These are phyloP conservation scores for Astrephomene gubernaculifera DNA, from an alignment of 139 green algal species.

Conservation along the genomic window DNA sequence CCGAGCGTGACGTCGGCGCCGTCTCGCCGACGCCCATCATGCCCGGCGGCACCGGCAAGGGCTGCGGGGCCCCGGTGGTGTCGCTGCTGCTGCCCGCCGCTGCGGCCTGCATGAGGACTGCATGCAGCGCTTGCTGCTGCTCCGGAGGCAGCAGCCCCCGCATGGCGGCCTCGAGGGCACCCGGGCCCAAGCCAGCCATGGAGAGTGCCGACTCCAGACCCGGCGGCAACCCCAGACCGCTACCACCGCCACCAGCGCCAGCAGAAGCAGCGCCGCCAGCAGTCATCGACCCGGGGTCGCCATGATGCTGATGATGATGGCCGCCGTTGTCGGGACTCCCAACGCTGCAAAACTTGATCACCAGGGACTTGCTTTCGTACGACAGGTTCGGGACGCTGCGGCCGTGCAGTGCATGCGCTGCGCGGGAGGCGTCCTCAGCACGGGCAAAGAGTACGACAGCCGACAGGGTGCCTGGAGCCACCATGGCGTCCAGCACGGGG, in stretches of 20 bases:
- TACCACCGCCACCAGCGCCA: background rate
- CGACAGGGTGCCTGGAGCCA: constrained; percentile 84
- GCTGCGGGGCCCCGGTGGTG: background rate
- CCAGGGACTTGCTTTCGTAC: constrained; percentile 26
- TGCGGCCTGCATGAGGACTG: constrained; percentile 36
- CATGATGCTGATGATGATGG: background rate
- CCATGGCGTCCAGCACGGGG: constrained; percentile 78
- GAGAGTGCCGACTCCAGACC: constrained; percentile 15
- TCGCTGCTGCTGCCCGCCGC: background rate
- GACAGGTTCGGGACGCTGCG: constrained; percentile 42
- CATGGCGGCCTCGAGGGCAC: constrained; percentile 18
- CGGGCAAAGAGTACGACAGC: constrained; percentile 81
- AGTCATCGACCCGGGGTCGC: background rate
- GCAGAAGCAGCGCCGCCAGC: background rate
- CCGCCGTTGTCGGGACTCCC: background rate
- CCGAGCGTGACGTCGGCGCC: too few species aligned
- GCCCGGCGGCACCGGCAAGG: too few species aligned
- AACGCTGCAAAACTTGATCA: constrained; percentile 4
- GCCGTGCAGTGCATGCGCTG: constrained; percentile 59
- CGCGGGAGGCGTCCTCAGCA: constrained; percentile 64
- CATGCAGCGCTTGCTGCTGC: constrained; percentile 63
- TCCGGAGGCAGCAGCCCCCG: constrained; percentile 55
- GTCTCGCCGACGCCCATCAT: background rate
- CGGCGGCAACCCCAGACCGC: background rate
- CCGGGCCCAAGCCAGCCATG: constrained; percentile 17